Base-by-base conservation (phyloP, 345 rosid genomes). In the Camelina hispida region DNA sequence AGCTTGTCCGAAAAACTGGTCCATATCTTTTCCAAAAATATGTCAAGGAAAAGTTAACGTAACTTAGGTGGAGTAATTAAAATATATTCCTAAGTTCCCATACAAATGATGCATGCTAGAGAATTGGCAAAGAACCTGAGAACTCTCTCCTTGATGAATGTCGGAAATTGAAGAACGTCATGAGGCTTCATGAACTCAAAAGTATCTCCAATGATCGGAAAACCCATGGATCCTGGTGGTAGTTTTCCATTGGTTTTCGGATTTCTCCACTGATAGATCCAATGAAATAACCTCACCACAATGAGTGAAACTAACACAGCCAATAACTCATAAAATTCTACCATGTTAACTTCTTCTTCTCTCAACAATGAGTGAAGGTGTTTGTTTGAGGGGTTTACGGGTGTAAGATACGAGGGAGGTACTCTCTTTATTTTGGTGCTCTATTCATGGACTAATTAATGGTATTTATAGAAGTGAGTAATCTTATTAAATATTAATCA, bases 141-240 rank as follows among this genome's bases (percentile, higher is more conserved):
- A n/a, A 50, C 1, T 48, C 46, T 73, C 25, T 73, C 23, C n/a
- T 56, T 64, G 0, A 73, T 35, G 15, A 64, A 73, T 9, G 35
- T 32, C 34, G 71, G 55, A 2, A 73, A 14, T 3, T 46, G 78
- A 65, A 63, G 14, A 66, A 16, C 57, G 2, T 75, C 73, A 48
- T 78, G 73, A 51, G 68, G 68, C 4, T 60, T 64, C 68, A 78
- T 64, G 69, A 78, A 78, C 32, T 65, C 20, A 9, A 71, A 28
- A 15, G 81, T 78, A 44, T 72, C 78, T 65, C 79, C 82, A 23
- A 79, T 69, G 74, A 78, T 42, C 1, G 81, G 81, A 6, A 67
- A 72, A 1, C 78, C 81, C 78, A 67, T 66, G 0, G 73, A 66
- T 1, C 78, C 78, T 2, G 78, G 78, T 43, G 77, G 71, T 43